Base-by-base conservation (phyloP, 176 grass and related monocot genomes). In the Zoysia japonica region DNA sequence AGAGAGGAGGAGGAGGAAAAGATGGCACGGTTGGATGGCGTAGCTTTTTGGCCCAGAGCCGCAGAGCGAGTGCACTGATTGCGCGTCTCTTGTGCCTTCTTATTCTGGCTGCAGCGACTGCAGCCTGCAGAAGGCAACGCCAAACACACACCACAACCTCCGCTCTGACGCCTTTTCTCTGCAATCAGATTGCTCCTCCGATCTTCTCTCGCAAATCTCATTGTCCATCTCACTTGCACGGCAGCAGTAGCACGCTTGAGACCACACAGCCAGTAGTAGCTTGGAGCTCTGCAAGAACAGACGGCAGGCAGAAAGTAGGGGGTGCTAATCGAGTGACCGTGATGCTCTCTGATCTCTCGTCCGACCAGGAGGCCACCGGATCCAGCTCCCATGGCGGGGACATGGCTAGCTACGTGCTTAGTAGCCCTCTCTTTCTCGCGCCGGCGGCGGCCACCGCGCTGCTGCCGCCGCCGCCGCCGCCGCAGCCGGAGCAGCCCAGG, bases 341-440 rank as follows among this genome's bases (percentile, higher is more conserved):
- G 86, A 45, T 88, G 86, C 76, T 92, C 65, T 87, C 87, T 70
- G 79, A 81, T 67, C 87, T 87, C 80, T 86, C 91, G 37, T 82
- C 70, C 40, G 80, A 87, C 42, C 85, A 70, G 38, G 91, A 91
- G 84, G 78, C 88, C 60, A 90, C 78, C 63, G 87, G 83, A 87
- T 86, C 85, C 76, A 89, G 74, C 75, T 93, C 87, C 65, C 73
- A 90, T 49, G 85, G 77, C 39, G 70, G 75, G 46, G 61, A 80
- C 71, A 56, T 92, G 37, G 69, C 74, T 72, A 68, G 55, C 83
- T 88, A 91, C 76, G 82, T 61, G 75, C 84, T 93, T 2, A 89
- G 80, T 75, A 28, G 81, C 73, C 42, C 84, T 72, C 46, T 84
- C 54, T 62, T 95, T 47, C 51, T 81, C 17, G 61, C 67, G 39